These are phyloP conservation scores for Talaromyces trachyspermus DNA, from an alignment of 495 filamentous ascomycete species.

Conservation along the genomic window DNA sequence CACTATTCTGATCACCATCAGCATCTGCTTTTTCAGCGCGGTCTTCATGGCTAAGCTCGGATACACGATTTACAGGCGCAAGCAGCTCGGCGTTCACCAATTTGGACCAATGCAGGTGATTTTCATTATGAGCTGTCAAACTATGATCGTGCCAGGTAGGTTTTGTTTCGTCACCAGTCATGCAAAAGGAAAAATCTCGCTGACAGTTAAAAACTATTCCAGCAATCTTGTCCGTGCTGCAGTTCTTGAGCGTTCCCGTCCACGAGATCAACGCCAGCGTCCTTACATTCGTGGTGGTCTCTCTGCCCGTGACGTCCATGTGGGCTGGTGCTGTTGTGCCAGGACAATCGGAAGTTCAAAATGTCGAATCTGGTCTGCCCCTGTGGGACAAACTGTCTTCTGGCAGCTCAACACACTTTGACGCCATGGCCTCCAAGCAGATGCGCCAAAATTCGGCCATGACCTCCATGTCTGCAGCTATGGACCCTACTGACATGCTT, in stretches of 20 bases:
- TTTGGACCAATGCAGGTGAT: conserved; percentile 65
- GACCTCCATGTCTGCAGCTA: not conserved
- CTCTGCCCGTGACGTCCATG: conserved; percentile 72
- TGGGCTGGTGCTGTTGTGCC: conserved; percentile 53
- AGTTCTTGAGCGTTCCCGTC: conserved; percentile 50
- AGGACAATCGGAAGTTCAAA: not conserved
- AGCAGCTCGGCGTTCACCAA: conserved; percentile 46
- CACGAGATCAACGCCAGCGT: conserved; percentile 54
- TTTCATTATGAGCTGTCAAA: conserved; percentile 69
- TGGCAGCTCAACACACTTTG: not conserved
- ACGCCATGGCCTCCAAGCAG: not conserved
- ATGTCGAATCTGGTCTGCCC: conserved; percentile 1
- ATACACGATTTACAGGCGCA: conserved; percentile 50
- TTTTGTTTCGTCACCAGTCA: conserved; percentile 2
- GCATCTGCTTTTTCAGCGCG: conserved; percentile 67
- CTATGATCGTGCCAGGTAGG: conserved; percentile 72
- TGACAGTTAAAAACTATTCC: conserved; percentile 11
- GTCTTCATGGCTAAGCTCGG: conserved; percentile 68
- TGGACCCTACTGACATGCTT: not conserved
- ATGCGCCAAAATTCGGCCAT: not conserved
- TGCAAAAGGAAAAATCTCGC: conserved; percentile 6
- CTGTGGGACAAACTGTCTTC: not conserved
- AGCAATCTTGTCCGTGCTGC: conserved; percentile 65
- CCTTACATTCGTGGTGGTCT: conserved; percentile 61
- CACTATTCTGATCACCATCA: conserved; percentile 51